Base-by-base conservation (phyloP, 2,329 filamentous ascomycete genomes). In the Aciculosporium take region DNA sequence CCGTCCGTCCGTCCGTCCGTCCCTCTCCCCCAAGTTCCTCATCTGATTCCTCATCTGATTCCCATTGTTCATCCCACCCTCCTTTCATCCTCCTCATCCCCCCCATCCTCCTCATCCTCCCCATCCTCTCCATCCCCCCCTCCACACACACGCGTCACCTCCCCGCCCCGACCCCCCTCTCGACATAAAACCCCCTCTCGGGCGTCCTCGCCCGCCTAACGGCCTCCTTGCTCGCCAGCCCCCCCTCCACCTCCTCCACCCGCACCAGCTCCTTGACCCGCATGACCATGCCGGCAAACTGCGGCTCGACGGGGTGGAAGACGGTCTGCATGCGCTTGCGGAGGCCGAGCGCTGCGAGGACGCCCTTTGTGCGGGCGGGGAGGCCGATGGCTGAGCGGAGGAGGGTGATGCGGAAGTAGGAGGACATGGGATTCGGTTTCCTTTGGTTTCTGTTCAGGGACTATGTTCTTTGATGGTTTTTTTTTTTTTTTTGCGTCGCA, bases 261-360 rank as follows among this genome's bases (percentile, higher is more conserved):
- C 76, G 71, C 35, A 95, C 84, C 48, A 95, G 68, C 65, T 95
- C 88, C 69, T 95, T 95, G 53, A 95, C 86, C 62, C 82, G 81
- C 71, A 95, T 81, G 56, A 95, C 85, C 68, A 93, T 86, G 57
- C 88, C 88, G 8, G 88, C 88, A 47, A 85, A 78, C 51, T 86
- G 79, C 32, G 79, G 76, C 46, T 74, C 74, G 46, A 94, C 86
- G 29, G 84, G 83, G 63, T 94, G 82, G 70, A 93, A 94, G 54
- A 94, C 88, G 41, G 84, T 89, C 56, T 79, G 79, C 72, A 81
- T 79, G 54, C 88, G 83, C 60, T 83, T 84, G 54, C 80, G 83
- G 48, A 95, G 76, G 43, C 88, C 88, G 45, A 95, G 81, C 15
- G 88, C 84, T 47, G 79, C 73, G 43, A 95, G 82, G 17, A 89